phyloP scores from a whole-genome alignment of 345 rosid genomes.

The Citrus unshiu region DNA sequence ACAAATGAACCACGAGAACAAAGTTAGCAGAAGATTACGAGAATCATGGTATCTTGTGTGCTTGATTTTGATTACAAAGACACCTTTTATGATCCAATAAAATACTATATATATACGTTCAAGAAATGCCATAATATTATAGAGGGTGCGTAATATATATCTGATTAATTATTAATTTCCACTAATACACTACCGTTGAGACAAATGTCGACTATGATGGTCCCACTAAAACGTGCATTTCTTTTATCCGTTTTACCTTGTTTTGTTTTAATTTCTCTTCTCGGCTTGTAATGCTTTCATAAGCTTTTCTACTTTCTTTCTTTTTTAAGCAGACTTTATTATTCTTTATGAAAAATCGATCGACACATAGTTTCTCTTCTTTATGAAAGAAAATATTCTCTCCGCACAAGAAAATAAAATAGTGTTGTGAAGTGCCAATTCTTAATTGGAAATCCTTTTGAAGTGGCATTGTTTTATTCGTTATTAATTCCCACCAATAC shows the following conservation, averaged over 20 bases:
- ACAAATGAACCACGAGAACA: background rate
- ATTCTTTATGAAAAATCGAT: background rate
- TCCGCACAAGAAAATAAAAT: background rate
- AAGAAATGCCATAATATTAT: background rate
- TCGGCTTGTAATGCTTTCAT: background rate
- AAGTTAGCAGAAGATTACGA: background rate
- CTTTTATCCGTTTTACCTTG: background rate
- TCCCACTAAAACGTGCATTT: background rate
- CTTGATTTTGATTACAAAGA: background rate
- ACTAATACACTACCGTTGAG: too few species aligned
- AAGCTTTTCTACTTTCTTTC: background rate
- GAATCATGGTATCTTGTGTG: background rate
- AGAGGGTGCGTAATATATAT: too few species aligned
- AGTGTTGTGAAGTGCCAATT: background rate
- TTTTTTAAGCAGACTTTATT: background rate
- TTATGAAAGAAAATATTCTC: background rate
- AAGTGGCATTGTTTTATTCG: background rate
- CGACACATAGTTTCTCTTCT: background rate
- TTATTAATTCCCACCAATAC: background rate
- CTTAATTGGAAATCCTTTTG: background rate
- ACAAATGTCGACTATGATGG: background rate
- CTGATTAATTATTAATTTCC: too few species aligned
- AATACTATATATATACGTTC: background rate
- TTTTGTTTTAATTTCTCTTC: background rate
- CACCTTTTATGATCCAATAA: background rate